Conservation (phyloP, 1,284 basidiomycete species). For the Kwoniella shivajii region DNA sequence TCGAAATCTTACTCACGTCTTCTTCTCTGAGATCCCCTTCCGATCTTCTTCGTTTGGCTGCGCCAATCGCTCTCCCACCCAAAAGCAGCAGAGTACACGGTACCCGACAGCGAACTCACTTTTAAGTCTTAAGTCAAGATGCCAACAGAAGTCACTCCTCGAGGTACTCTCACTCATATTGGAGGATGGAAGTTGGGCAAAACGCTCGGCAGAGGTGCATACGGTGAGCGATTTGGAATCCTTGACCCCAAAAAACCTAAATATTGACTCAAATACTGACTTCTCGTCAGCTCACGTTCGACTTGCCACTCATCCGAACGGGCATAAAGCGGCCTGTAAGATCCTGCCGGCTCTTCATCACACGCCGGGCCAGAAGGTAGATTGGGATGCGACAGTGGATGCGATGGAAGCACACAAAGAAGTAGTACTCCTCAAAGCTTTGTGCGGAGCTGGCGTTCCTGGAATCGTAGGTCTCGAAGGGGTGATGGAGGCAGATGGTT, state of each 20-base stretch:
- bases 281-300: constrained; percentile 52
- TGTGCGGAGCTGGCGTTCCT: constrained; percentile 41
- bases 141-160: constrained; percentile 25
- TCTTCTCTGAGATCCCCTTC: too few relatives aligned
- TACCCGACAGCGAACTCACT: background rate
- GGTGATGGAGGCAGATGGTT: constrained; percentile 46
- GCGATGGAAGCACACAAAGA: constrained; percentile 53
- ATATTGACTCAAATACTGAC: background rate
- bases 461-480: constrained; percentile 50
- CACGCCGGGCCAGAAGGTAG: constrained; percentile 9
- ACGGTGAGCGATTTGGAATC: constrained; percentile 35
- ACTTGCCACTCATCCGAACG: constrained; percentile 45
- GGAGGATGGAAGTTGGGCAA: constrained; percentile 47
- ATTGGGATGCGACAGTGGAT: constrained; percentile 41
- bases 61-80: too few relatives aligned
- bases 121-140: too few relatives aligned
- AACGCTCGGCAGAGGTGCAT: constrained; percentile 50
- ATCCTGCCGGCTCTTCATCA: constrained; percentile 49
- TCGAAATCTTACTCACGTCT: too few relatives aligned
- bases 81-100: too few relatives aligned
- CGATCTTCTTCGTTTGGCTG: too few relatives aligned
- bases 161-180: constrained; percentile 34
- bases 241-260: background rate
- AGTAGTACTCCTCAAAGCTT: constrained; percentile 49
- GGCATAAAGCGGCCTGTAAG: constrained; percentile 50